These are phyloP conservation scores for Gremmenia infestans DNA, from an alignment of 2,329 filamentous ascomycete genomes.

Conservation along the genomic window DNA sequence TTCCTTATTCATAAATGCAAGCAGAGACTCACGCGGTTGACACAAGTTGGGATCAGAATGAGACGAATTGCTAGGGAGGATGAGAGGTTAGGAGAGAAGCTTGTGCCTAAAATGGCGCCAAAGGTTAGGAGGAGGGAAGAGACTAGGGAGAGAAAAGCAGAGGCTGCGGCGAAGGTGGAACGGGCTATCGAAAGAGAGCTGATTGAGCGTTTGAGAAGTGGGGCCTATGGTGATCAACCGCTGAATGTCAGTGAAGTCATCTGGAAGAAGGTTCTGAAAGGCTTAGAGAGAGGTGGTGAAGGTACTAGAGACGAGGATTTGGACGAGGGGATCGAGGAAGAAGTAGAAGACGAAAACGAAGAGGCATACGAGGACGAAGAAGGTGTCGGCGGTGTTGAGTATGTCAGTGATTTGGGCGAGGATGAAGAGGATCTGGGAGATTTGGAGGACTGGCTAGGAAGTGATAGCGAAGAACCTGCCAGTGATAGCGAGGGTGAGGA, in stretches of 20 bases:
- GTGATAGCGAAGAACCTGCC: slow-evolving; percentile 47
- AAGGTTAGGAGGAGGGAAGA: slow-evolving; percentile 78
- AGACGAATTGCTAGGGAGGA: slow-evolving; percentile 83
- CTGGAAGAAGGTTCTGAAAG: slow-evolving; percentile 94
- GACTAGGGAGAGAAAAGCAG: slow-evolving; percentile 70
- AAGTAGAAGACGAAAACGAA: slow-evolving; percentile 63
- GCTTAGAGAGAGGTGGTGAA: slow-evolving; percentile 82
- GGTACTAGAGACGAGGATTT: slow-evolving; percentile 79
- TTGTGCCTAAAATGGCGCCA: slow-evolving; percentile 84
- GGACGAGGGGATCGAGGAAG: slow-evolving; percentile 80
- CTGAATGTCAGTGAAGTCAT: slow-evolving; percentile 92
- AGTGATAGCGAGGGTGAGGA: slow-evolving; percentile 45
- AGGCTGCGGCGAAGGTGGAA: slow-evolving; percentile 88
- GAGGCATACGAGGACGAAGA: slow-evolving; percentile 59
- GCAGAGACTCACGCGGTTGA: slow-evolving; percentile 85
- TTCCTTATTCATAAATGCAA: slow-evolving; percentile 94
- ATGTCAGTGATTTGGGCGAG: slow-evolving; percentile 86
- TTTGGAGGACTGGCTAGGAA: slow-evolving; percentile 90
- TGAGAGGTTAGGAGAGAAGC: slow-evolving; percentile 78
- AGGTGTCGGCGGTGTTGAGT: slow-evolving; percentile 75
- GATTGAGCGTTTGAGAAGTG: slow-evolving; percentile 83
- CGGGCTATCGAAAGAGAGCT: slow-evolving; percentile 92
- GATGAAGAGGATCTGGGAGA: slow-evolving; percentile 74
- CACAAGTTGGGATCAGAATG: slow-evolving; percentile 81
- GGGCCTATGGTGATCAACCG: slow-evolving; percentile 90